A percentile compares a stretch with the other conserved stretches of the same genome.
These are phyloP conservation scores for Marsdenia floribunda DNA, from an alignment of 257 asterid species.

Conservation along the genomic window DNA sequence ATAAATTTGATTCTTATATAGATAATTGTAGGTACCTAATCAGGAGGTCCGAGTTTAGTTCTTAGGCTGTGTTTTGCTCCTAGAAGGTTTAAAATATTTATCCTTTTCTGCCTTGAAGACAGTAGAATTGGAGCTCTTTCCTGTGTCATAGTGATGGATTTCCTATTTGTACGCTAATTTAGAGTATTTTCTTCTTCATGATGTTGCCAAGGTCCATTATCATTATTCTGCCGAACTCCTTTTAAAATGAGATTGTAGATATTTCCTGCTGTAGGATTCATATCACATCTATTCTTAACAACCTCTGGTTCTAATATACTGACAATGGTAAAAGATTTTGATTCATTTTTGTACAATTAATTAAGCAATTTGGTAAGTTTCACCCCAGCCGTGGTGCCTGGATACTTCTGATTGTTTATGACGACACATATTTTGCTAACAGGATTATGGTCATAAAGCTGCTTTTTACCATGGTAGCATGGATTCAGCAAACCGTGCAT, in stretches of 20 bases:
- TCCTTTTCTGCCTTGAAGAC: neutral
- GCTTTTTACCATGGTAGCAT: constrained; percentile 95
- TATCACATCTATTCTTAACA: neutral
- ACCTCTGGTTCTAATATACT: neutral
- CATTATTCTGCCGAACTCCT: neutral
- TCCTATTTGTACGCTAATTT: neutral
- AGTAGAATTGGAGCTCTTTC: neutral
- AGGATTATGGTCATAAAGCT: constrained; percentile 82
- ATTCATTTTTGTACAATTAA: neutral
- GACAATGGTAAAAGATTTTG: neutral
- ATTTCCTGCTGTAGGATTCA: neutral
- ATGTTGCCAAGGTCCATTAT: neutral
- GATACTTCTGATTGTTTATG: constrained; percentile 21
- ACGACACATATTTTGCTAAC: constrained; percentile 24
- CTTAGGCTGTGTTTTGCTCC: neutral
- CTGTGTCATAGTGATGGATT: neutral
- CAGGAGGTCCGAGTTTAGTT: neutral
- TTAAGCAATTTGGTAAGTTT: neutral
- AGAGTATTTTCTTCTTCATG: neutral
- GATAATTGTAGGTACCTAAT: too few species aligned
- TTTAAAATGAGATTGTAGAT: neutral
- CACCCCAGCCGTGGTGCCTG: neutral
- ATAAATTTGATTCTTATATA: neutral
- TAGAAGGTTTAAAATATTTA: neutral
- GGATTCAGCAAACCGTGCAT: constrained; percentile 74